A percentile compares a stretch with the other conserved stretches of the same genome.
Evolutionary conservation across 352 stramenopile species (phyloP).

Genomic region (Pythium utonaiense): DNA sequence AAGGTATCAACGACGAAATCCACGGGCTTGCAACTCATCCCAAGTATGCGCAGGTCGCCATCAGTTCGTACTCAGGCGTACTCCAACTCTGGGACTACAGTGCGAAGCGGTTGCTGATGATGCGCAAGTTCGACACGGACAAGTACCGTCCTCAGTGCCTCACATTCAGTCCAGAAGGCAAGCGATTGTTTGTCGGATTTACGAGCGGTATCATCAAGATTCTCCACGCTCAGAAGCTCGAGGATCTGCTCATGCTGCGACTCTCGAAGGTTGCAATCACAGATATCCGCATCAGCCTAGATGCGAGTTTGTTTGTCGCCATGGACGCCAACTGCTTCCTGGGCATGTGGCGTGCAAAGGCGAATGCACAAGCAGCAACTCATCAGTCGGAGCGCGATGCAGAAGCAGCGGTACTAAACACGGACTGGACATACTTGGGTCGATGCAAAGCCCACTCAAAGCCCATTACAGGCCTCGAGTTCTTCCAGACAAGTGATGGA

Average conservation of each 20-base stretch:
- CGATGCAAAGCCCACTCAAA: constrained; percentile 71
- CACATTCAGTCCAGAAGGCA: constrained; percentile 73
- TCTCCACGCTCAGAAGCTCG: constrained; percentile 64
- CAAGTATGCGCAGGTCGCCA: constrained; percentile 59
- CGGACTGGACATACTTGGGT: constrained; percentile 84
- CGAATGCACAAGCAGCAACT: constrained; percentile 10
- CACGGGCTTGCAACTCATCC: constrained; percentile 77
- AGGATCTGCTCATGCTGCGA: constrained; percentile 71
- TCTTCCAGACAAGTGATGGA: constrained; percentile 67
- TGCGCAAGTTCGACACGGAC: constrained; percentile 68
- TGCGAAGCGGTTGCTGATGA: constrained; percentile 78
- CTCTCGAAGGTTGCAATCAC: constrained; percentile 73
- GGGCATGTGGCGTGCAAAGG: constrained; percentile 70
- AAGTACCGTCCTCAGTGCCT: constrained; percentile 74
- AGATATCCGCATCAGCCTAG: constrained; percentile 67
- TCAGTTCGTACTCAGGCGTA: constrained; percentile 79
- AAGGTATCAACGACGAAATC: constrained; percentile 89
- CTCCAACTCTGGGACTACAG: constrained; percentile 91
- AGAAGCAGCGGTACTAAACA: constrained; percentile 6
- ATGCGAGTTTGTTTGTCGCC: constrained; percentile 73
- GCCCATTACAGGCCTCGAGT: constrained; percentile 87
- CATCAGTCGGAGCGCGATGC: background rate
- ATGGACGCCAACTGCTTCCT: constrained; percentile 74
- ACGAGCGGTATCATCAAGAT: constrained; percentile 85
- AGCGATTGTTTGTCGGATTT: constrained; percentile 85